These are phyloP conservation scores for Globisporangium nunn DNA, from an alignment of 352 stramenopile species.

Conservation along the genomic window DNA sequence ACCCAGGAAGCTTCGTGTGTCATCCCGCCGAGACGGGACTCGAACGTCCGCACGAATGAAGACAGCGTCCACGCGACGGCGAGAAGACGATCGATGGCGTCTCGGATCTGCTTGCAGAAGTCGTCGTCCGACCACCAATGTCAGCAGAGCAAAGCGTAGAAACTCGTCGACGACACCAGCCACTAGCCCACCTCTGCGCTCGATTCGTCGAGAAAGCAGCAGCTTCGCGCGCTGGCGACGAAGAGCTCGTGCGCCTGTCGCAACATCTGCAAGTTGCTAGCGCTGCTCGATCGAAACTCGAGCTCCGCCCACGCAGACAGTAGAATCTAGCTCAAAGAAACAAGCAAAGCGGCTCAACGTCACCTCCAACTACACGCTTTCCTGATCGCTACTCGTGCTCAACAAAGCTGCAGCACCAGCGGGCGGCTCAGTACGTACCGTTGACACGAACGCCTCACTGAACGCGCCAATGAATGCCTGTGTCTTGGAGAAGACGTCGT, in stretches of 20 bases:
- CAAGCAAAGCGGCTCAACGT: neutral
- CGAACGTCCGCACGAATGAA: conserved; percentile 17
- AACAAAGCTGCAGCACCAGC: no score
- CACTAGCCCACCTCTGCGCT: conserved; percentile 15
- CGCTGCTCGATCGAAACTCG: conserved; percentile 10
- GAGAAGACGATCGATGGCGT: conserved; percentile 18
- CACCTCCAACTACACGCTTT: neutral
- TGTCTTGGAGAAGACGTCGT: conserved; percentile 31
- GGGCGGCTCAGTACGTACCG: conserved; percentile 12
- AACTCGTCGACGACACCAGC: neutral
- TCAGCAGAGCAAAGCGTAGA: neutral
- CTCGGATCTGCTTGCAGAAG: conserved; percentile 18
- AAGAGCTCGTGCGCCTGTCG: conserved; percentile 31
- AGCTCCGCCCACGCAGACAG: conserved; percentile 32
- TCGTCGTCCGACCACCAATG: no score
- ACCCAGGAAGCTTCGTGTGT: conserved; percentile 1
- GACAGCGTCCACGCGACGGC: conserved; percentile 24
- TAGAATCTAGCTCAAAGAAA: conserved; percentile 21
- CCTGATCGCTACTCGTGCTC: neutral
- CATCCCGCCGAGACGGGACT: conserved; percentile 4
- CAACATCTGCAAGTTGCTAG: conserved; percentile 21
- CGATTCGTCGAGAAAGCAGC: conserved; percentile 34
- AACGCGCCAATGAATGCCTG: conserved; percentile 34
- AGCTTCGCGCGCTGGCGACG: conserved; percentile 20
- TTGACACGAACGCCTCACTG: conserved; percentile 39